These are phyloP conservation scores for Adansonia gregorii DNA, from an alignment of 441 rosid genomes.

Conservation along the genomic window DNA sequence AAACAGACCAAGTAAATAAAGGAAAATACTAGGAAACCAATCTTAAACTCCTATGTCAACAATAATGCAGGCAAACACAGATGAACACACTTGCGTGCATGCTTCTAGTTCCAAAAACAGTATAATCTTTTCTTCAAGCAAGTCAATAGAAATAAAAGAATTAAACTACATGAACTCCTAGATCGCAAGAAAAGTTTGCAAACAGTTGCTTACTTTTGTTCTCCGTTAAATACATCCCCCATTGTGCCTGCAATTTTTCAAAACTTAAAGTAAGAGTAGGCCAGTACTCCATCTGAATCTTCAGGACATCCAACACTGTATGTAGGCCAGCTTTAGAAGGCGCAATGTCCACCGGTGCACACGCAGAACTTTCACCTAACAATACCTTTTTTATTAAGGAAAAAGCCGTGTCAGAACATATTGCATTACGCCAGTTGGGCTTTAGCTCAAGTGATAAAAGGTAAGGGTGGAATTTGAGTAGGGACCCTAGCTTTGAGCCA, in stretches of 20 bases:
- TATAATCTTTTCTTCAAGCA: not conserved
- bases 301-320: constrained; percentile 78
- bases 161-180: not conserved
- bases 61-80: not conserved
- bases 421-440: not conserved
- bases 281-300: constrained; percentile 86
- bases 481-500: not conserved
- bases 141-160: not conserved
- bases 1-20: constrained; percentile 3
- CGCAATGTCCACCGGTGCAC: constrained; percentile 38
- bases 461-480: not conserved
- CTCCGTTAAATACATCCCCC: constrained; percentile 43
- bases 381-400: constrained; percentile 52
- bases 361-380: constrained; percentile 67
- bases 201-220: constrained; percentile 59
- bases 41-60: not conserved
- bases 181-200: constrained; percentile 11
- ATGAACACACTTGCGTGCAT: not conserved
- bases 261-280: constrained; percentile 50
- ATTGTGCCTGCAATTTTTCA: constrained; percentile 58
- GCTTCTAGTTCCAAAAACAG: not conserved
- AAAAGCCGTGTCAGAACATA: constrained; percentile 33
- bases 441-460: not conserved
- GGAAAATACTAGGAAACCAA: not conserved
- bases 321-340: constrained; percentile 77